Evolutionary conservation across 768 basidiomycete genomes (phyloP).

Genomic region (Suillus ampliporus): DNA sequence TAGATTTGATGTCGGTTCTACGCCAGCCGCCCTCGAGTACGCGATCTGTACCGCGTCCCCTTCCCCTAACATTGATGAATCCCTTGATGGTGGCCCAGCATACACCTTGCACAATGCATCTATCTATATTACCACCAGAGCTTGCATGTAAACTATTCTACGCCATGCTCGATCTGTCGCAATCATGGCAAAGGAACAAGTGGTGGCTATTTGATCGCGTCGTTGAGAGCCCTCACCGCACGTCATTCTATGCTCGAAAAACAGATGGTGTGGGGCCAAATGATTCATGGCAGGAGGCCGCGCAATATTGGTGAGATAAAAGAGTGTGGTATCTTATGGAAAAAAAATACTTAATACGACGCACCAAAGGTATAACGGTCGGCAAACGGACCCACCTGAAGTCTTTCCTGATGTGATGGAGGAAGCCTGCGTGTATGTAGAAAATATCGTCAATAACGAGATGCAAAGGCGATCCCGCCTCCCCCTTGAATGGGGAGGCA

Average conservation of each 20-base stretch:
- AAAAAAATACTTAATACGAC: background rate
- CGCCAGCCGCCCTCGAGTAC: constrained; percentile 51
- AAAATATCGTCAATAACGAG: constrained; percentile 73
- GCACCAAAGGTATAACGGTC: constrained; percentile 77
- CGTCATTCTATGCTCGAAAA: constrained; percentile 73
- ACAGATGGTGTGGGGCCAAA: constrained; percentile 49
- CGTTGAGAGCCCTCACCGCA: constrained; percentile 86
- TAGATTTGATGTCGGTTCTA: constrained; percentile 62
- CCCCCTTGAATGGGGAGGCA: constrained; percentile 69
- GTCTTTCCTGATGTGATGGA: constrained; percentile 75
- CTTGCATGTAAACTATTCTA: constrained; percentile 80
- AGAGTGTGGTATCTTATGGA: background rate
- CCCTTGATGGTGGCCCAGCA: constrained; percentile 69
- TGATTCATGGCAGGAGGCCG: constrained; percentile 70
- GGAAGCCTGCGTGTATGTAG: constrained; percentile 74
- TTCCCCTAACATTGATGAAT: constrained; percentile 67
- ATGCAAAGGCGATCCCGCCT: constrained; percentile 64
- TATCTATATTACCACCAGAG: constrained; percentile 70
- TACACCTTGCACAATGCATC: constrained; percentile 78
- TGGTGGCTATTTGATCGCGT: constrained; percentile 87
- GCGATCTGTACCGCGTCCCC: constrained; percentile 41
- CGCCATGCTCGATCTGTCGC: constrained; percentile 66
- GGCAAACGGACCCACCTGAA: constrained; percentile 57
- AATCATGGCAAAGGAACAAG: constrained; percentile 70
- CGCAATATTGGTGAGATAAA: constrained; percentile 68